Evolutionary conservation across 1,284 basidiomycete species (phyloP), one percentile per base, ranked within the genome.

Genomic region (Meripilus lineatus): DNA sequence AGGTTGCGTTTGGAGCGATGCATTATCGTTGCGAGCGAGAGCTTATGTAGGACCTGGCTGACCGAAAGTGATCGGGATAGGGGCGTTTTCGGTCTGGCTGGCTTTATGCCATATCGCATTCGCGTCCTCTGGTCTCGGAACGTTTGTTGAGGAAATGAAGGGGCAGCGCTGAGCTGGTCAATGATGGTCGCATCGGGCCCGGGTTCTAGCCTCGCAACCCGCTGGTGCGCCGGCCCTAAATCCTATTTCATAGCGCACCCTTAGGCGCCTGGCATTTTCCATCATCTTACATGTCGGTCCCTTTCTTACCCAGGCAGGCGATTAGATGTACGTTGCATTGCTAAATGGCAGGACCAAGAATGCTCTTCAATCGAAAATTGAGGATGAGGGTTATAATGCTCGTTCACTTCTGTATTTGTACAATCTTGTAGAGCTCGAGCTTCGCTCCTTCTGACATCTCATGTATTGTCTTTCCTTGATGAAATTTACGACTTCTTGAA

Each of bases 311-410:
- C 82, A 83, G 77, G 79, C 69, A 73, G 73, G 65, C 70, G 62
- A 67, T 66, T 68, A 48, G 50, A 54, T 47, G 50, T 54, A 71
- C 68, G 69, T 70, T 70, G 71, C 54, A 64, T 64, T 63, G 67
- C 79, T 71, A 79, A 86, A 87, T 87, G 84, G 82, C 77, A 74
- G 71, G 79, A 82, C 79, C 82, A 61, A 87, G 78, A 87, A 21
- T n/a, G 49, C 58, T 53, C 44, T 51, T 40, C 44, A 32, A n/a
- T n/a, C n/a, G n/a, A n/a, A n/a, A n/a, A 10, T 32, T 32, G 46
- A 59, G 65, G 60, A 65, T 62, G 79, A 72, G 68, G 72, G 75
- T 77, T 78, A 78, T 84, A 87, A 86, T 87, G 82, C 84, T 70
- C 58, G 58, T 38, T 32, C 35, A 62, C 59, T 62, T 44, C 51